These are phyloP conservation scores for Schrenkiella parvula DNA, from an alignment of 345 rosid genomes.

Conservation along the genomic window DNA sequence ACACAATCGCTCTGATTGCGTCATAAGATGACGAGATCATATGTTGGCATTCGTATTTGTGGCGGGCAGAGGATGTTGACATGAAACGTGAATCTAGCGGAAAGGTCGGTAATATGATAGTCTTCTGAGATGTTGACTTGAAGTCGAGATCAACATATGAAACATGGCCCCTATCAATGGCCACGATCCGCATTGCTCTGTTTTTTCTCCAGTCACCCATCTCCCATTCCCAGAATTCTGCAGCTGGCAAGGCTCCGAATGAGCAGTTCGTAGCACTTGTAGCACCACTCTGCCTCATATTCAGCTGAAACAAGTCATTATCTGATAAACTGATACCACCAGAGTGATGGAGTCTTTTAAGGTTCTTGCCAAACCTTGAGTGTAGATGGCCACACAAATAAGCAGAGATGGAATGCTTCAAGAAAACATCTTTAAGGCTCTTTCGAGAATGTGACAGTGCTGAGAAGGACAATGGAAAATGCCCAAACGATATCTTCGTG, in stretches of 20 bases:
- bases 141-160: constrained; percentile 74
- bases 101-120: constrained; percentile 77
- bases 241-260: constrained; percentile 41
- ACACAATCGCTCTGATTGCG: constrained; percentile 77
- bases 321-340: constrained; percentile 35
- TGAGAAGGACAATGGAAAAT: constrained; percentile 87
- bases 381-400: constrained; percentile 94
- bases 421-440: constrained; percentile 70
- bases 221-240: constrained; percentile 99
- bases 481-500: constrained; percentile 86
- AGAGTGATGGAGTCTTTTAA: constrained; percentile 70
- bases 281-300: constrained; percentile 49
- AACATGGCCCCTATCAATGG: constrained; percentile 83
- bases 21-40: constrained; percentile 75
- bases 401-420: constrained; percentile 81
- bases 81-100: constrained; percentile 92
- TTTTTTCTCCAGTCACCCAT: constrained; percentile 98
- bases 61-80: constrained; percentile 58
- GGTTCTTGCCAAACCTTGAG: constrained; percentile 73
- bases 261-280: constrained; percentile 53
- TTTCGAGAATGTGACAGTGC: constrained; percentile 54
- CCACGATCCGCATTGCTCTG: constrained; percentile 76
- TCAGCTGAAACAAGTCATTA: constrained; percentile 60
- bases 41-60: constrained; percentile 57
- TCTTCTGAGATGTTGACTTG: constrained; percentile 50